Evolutionary conservation across 208 protist genomes (phyloP), one percentile per base, ranked within the genome.

Genomic region (Leishmania amazonensis): DNA sequence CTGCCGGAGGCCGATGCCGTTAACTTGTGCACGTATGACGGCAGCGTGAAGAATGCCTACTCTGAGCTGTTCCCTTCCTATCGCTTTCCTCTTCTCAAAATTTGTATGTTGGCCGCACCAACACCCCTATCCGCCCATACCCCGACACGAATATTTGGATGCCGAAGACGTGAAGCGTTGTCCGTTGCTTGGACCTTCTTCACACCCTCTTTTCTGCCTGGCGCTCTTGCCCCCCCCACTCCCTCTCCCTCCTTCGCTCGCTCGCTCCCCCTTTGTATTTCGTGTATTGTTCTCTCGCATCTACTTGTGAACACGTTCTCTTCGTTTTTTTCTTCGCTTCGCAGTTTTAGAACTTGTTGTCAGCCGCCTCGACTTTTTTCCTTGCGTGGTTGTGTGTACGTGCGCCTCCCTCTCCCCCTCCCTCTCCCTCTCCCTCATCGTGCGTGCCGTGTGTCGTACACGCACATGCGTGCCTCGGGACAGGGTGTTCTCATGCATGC

Each of bases 181-280:
- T 31, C 58, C 5, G 28, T 35, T 31, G 58, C 58, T 28, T 31
- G 58, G 28, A 64, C 21, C 31, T 47, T 47, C 67, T 42, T 42
- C 21, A n/a, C 99, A 98, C 89, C 77, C 38, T 47, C 60, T 86
- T 73, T 83, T 75, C 73, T 82, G 77, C 80, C 82, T 83, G 83
- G 78, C 71, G 24, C 42, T 62, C 79, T 75, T 75, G 57, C 31
- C 24, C 24, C 24, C 57, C 49, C 49, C 49, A 6, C 49, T 53
- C 11, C 11, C 11, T 31, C 24, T 62, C 6, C 57, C 17, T 57
- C 53, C 1, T 11, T 21, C 31, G 31, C 19, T 21, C 53, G 19
- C 17, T 57, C 15, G 11, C 53, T 24, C 24, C 54, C 54, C 7
- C 54, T 58, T 24, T 28, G 28, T 24, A 17, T 58, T 64, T 64